Evolutionary conservation across 2,329 filamentous ascomycete genomes (phyloP), one percentile per base, ranked within the genome.

Genomic region (Ceratocystis papillata): DNA sequence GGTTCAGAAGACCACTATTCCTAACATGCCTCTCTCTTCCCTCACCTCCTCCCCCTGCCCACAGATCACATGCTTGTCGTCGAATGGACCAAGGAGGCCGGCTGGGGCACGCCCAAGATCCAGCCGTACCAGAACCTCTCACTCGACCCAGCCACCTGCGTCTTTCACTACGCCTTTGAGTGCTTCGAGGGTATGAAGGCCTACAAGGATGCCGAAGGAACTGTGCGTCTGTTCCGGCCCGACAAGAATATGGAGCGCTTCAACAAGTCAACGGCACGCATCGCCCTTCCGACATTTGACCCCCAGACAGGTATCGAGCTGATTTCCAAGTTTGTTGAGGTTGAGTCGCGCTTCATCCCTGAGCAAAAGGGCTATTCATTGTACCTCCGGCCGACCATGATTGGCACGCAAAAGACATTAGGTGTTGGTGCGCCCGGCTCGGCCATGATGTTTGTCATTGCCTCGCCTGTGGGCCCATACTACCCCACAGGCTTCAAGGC

Each of bases 151-250:
- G 90, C 94, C 55, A 94, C 90, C 44, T 97, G 92, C 78, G 94
- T 97, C 69, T 93, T 99, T 79, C 94, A 99, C 83, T 99, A 99
- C 77, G 94, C 90, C 62, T 97, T 97, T 74, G 90, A 95, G 77
- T 94, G 89, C 76, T 99, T 99, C 77, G 94, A 99, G 80, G 94
- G 94, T 71, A 96, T 97, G 91, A 99, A 99, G 81, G 94, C 94
- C 68, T 99, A 99, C 83, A 95, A 93, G 77, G 90, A 96, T 78
- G 84, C 82, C 72, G 75, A 84, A 55, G 90, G 90, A 71, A 79
- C 86, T 68, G 84, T 96, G 71, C 87, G 93, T 65, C 81, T 99
- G 65, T 99, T 99, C 83, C 85, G 94, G 44, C 94, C 94, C 1
- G 88, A 96, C 75, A 94, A 85, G 83, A 99, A 99, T 81, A 97